Base-by-base conservation (phyloP, 371 early-diverging fungal species). In the Nematocida minor region DNA sequence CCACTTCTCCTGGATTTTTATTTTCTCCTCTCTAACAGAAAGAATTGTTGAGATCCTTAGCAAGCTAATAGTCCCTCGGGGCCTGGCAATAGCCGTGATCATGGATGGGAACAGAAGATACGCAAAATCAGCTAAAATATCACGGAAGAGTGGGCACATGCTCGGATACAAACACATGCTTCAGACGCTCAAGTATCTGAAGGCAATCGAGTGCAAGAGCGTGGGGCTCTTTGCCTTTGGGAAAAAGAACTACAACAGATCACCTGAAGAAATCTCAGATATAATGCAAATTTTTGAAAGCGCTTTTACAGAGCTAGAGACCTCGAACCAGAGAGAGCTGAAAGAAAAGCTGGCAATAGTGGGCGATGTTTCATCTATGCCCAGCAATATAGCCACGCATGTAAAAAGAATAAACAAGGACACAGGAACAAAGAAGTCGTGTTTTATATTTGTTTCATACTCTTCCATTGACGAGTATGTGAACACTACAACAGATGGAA, bases 61-160 rank as follows among this genome's bases (percentile, higher is more conserved):
- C n/a, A 42, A 64, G 25, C 14, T 6, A 14, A 32, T 70, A 32
- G 29, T 36, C 14, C 36, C 34, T 18, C 6, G 11, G 29, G 53
- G 44, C 31, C 46, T 83, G 20, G 66, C 51, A 16, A 64, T 82
- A 44, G 96, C 91, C 0, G 93, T 98, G 82, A 92, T 98, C 63
- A 91, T 95, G 89, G 99, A 98, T 83, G 99, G 99, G 7, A 97
- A 98, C 87, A 87, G 99, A 68, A 89, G 99, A 41, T 97, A 87
- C 83, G 94, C 86, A 4, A 78, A 77, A 87, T 27, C 20, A 42
- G 54, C 57, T 16, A 47, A 34, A 42, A 54, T 60, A 31, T 46
- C 16, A 0, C 74, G 34, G 25, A 42, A 51, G 46, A 42, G 57
- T 27, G 64, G 77, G 22, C 66, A 74, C 36, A n/a, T 38, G 4